Evolutionary conservation across 164 flowering plant genomes (phyloP), one percentile per base, ranked within the genome.

Genomic region (Umbellularia californica): DNA sequence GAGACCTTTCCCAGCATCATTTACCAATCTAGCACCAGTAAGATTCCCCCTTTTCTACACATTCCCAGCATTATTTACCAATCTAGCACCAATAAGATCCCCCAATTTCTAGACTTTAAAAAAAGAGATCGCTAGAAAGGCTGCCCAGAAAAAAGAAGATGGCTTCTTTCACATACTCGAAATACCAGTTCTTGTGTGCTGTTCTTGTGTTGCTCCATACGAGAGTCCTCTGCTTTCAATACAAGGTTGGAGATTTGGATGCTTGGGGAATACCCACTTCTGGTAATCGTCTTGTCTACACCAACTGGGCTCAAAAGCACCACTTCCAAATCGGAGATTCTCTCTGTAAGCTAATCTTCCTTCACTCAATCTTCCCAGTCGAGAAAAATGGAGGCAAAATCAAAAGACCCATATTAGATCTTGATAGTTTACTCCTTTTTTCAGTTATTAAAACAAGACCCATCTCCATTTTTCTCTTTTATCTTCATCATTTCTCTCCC

Each of bases 231-330:
- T 80, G 89, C 78, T 84, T 77, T 67, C 88, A 82, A 71, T 88
- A 86, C 90, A 87, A 91, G 77, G 98, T 96, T 22, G 99, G 97
- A 81, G 90, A 90, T 79, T 82, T 96, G 72, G 82, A 88, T 83
- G 82, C 90, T 66, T 94, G 98, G 99, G 89, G 90, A n/a, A 74
- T 91, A 23, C 99, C 99, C 82, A 75, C 88, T 74, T 71, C 89
- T 7, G 81, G 84, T 58, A 88, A 90, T 72, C 82, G 83, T 11
- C 71, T 76, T 68, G 85, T 90, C 79, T 96, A 94, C 88, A 63
- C 76, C 60, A 77, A 82, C 25, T 96, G 98, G 98, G 70, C 98
- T 70, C 84, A 91, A 70, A 78, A 84, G 30, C 85, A 86, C 80
- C 47, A 58, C 30, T 77, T 91, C 79, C 82, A 79, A 77, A 77